phyloP scores from a whole-genome alignment of 164 flowering plant genomes.

The Akebia trifoliata region DNA sequence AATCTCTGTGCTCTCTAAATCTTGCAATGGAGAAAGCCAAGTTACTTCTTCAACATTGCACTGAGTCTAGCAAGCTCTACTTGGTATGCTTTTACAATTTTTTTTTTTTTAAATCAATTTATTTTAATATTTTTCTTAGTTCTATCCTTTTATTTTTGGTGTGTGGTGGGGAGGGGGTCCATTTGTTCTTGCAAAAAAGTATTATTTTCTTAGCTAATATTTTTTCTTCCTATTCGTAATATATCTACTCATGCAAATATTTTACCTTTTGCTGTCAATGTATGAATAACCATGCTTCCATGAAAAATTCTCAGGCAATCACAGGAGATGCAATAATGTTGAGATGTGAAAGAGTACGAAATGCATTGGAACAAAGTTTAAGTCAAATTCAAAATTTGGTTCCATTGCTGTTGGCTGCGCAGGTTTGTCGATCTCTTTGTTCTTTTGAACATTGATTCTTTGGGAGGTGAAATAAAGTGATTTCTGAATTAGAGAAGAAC shows the following conservation, averaged over 20 bases:
- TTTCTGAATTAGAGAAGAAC: too few species aligned
- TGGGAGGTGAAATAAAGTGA: too few species aligned
- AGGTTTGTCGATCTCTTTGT: conserved; percentile 46
- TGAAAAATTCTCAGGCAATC: conserved; percentile 48
- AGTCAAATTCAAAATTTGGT: conserved; percentile 59
- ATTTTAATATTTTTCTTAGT: too few species aligned
- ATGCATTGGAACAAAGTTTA: conserved; percentile 47
- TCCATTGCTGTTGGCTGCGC: conserved; percentile 49
- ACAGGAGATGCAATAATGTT: conserved; percentile 47
- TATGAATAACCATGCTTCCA: not conserved
- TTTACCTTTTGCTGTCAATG: not conserved
- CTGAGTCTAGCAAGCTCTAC: conserved; percentile 60
- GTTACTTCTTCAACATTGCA: conserved; percentile 45
- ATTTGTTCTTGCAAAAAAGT: too few species aligned
- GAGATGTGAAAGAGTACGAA: conserved; percentile 50
- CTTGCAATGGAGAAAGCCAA: conserved; percentile 45
- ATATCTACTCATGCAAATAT: not conserved
- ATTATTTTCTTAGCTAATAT: not conserved
- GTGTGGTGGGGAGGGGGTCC: too few species aligned
- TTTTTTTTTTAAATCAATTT: not conserved
- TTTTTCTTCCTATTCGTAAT: not conserved
- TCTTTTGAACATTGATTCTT: too few species aligned
- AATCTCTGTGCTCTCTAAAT: conserved; percentile 42
- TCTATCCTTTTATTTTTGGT: too few species aligned
- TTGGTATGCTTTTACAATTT: conserved; percentile 33